phyloP scores from a whole-genome alignment of 257 asterid species.

The Scutellaria galericulata region DNA sequence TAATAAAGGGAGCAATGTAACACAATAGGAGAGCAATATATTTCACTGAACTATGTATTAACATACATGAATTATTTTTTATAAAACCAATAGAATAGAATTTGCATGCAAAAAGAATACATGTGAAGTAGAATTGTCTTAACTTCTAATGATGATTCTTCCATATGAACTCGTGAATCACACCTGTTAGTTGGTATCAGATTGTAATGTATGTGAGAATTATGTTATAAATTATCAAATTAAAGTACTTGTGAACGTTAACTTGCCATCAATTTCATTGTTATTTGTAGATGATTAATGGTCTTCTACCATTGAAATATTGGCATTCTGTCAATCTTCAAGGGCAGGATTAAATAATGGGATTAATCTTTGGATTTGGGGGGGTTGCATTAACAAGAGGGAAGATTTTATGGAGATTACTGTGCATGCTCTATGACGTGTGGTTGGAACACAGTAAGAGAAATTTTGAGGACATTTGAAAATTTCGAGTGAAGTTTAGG shows the following conservation, averaged over 20 bases:
- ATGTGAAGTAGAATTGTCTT: background rate
- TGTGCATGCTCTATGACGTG: too few species aligned
- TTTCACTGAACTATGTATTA: background rate
- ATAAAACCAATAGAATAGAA: background rate
- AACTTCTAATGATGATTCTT: background rate
- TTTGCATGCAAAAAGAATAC: background rate
- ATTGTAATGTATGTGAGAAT: background rate
- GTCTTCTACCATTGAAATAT: background rate
- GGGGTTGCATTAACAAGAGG: too few species aligned
- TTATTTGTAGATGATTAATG: background rate
- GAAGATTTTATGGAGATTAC: too few species aligned
- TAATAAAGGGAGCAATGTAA: too few species aligned
- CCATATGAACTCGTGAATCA: background rate
- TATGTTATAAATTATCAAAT: background rate
- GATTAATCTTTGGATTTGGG: background rate
- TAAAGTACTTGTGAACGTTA: background rate
- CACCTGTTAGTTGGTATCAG: background rate
- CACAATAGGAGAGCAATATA: background rate
- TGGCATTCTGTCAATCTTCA: conserved; percentile 4
- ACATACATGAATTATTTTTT: background rate
- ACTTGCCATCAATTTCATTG: background rate
- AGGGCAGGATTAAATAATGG: background rate
- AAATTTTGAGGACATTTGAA: too few species aligned
- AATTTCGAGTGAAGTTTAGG: too few species aligned
- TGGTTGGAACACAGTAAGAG: too few species aligned